Evolutionary conservation across 306 rosid species (phyloP), one percentile per base, ranked within the genome.

Genomic region (Albizia julibrissin): DNA sequence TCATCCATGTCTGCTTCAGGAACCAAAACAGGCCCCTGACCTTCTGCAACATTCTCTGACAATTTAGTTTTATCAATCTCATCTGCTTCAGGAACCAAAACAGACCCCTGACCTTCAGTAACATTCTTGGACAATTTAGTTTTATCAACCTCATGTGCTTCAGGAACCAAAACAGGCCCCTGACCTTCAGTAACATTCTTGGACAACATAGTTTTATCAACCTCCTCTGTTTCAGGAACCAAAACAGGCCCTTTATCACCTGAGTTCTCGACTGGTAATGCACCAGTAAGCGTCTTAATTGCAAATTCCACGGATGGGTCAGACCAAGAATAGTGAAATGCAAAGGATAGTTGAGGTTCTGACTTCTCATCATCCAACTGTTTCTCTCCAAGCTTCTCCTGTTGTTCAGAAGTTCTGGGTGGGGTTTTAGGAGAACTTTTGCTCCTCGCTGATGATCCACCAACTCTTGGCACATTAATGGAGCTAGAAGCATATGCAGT

Each of bases 221-320:
- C 37, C 46, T 16, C 43, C 67, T 84, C 85, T 82, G 80, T 72
- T 69, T 79, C 74, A 75, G 82, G 46, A 74, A 18, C 81, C 37
- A 79, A 49, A 80, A 49, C 61, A 74, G 88, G 70, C 56, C 66
- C 70, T 34, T 75, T 75, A 29, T 73, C 87, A 80, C 74, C 75
- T 66, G 89, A 75, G 74, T 85, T 79, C 75, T 81, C 87, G 76
- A 80, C 82, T 14, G 97, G 93, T 67, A 95, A 88, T 73, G 86
- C 92, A 46, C 96, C 94, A 1, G 91, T 87, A 81, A 93, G 87
- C 82, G 92, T 89, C 81, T 93, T 89, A 78, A 91, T 91, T 40
- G 99, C 97, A 82, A 82, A 86, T 80, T 93, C 99, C 82, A 93
- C 84, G 80, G 90, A 81, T 27, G 99, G 98, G 75, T 95, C 99